These are phyloP conservation scores for Panicum hallii DNA, from an alignment of 202 grass and related monocot species.

Conservation along the genomic window DNA sequence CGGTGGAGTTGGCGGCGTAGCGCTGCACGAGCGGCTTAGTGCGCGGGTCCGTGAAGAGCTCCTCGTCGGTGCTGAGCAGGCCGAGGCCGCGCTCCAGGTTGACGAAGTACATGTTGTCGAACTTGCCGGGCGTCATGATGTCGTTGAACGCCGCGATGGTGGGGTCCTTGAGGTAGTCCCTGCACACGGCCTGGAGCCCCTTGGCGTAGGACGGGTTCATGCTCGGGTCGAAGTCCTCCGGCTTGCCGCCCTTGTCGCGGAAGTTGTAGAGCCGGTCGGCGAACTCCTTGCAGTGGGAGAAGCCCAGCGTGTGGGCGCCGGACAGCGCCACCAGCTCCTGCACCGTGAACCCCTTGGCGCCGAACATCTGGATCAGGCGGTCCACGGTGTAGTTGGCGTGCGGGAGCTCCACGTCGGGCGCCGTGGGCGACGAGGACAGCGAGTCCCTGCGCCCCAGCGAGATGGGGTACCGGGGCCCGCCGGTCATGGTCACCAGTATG, in stretches of 20 bases:
- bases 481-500: conserved; percentile 81
- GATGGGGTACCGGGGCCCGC: conserved; percentile 75
- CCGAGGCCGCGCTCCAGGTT: conserved; percentile 83
- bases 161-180: conserved; percentile 62
- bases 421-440: conserved; percentile 58
- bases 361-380: conserved; percentile 65
- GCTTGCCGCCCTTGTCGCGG: conserved; percentile 41
- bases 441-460: conserved; percentile 88
- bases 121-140: conserved; percentile 95
- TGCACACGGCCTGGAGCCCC: conserved; percentile 76
- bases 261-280: conserved; percentile 69
- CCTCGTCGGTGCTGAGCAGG: conserved; percentile 71
- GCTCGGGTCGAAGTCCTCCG: conserved; percentile 64
- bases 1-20: conserved; percentile 73
- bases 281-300: conserved; percentile 96
- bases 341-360: conserved; percentile 71
- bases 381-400: conserved; percentile 62
- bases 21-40: conserved; percentile 76
- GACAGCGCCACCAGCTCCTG: conserved; percentile 88
- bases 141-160: conserved; percentile 93
- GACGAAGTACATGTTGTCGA: conserved; percentile 96
- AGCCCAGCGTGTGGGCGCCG: conserved; percentile 91
- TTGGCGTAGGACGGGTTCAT: conserved; percentile 74
- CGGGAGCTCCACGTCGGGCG: conserved; percentile 64
- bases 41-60: conserved; percentile 58